Percentiles rank a stretch among this genome's conserved stretches.
Evolutionary conservation across 805 yeast species (phyloP).

Genomic region (Candida ortonii): DNA sequence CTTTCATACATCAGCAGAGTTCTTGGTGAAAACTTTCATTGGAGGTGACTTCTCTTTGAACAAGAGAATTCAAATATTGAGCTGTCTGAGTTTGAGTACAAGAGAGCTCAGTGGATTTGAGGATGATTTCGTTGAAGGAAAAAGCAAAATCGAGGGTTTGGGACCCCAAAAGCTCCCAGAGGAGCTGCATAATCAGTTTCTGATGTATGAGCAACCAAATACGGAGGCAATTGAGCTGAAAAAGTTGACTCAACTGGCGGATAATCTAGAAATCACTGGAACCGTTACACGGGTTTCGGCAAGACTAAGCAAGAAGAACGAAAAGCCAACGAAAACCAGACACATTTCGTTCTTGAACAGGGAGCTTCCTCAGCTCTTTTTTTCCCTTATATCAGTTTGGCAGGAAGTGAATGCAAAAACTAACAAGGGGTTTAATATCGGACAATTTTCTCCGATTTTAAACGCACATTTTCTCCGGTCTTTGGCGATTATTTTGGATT

Average conservation of each 20-base stretch:
- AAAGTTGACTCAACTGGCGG: slow-evolving; percentile 14
- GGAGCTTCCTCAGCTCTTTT: slow-evolving; percentile 42
- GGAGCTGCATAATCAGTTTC: slow-evolving; percentile 43
- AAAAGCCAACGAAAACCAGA: slow-evolving; percentile 16
- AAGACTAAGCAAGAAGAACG: slow-evolving; percentile 18
- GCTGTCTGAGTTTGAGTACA: slow-evolving; percentile 68
- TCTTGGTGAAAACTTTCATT: slow-evolving; percentile 47
- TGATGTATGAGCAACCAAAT: slow-evolving; percentile 18
- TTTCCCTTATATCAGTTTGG: slow-evolving; percentile 54
- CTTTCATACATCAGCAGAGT: slow-evolving; percentile 39
- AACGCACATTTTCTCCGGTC: slow-evolving; percentile 60
- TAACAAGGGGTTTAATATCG: slow-evolving; percentile 42
- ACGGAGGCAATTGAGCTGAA: slow-evolving; percentile 5
- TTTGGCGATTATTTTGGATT: slow-evolving; percentile 51
- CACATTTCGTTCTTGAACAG: slow-evolving; percentile 38
- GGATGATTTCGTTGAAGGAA: slow-evolving; percentile 45
- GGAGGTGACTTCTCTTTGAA: slow-evolving; percentile 80
- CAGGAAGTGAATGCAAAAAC: slow-evolving; percentile 35
- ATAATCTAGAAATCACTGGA: slow-evolving; percentile 33
- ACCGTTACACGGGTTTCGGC: slow-evolving; percentile 43
- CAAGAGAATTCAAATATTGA: slow-evolving; percentile 66
- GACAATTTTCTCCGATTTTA: slow-evolving; percentile 52
- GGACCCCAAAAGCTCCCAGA: slow-evolving; percentile 42
- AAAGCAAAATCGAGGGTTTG: slow-evolving; percentile 31
- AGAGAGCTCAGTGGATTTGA: slow-evolving; percentile 65